These are phyloP conservation scores for Entomortierella lignicola DNA, from an alignment of 192 early-diverging fungal genomes.

Conservation along the genomic window DNA sequence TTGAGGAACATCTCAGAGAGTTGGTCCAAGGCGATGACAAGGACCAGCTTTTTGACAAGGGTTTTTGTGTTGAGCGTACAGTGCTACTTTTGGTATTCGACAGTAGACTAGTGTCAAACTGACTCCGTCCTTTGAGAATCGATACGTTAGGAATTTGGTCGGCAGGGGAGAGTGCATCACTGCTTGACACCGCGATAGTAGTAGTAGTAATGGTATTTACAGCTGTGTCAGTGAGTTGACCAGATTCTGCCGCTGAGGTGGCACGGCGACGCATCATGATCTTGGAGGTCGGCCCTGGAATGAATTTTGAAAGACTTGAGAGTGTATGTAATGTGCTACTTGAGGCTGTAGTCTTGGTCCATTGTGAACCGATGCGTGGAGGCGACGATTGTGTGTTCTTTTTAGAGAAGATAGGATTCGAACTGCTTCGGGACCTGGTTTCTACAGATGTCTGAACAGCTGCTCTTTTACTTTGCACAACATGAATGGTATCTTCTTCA, in stretches of 20 bases:
- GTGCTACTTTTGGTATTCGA: neutral
- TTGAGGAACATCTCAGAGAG: neutral
- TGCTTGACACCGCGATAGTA: constrained; percentile 1
- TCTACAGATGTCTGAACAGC: neutral
- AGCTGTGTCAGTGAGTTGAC: constrained; percentile 2
- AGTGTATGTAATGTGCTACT: constrained; percentile 2
- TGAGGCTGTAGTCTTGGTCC: neutral
- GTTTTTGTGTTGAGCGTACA: constrained; percentile 2
- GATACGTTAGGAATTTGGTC: neutral
- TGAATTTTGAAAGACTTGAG: constrained; percentile 33
- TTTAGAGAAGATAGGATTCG: too few species aligned
- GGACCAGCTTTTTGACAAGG: constrained; percentile 19
- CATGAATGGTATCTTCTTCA: constrained; percentile 8
- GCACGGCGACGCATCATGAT: constrained; percentile 27
- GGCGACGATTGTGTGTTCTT: neutral
- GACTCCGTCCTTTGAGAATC: constrained; percentile 21
- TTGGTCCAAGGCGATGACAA: constrained; percentile 32
- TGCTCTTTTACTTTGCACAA: neutral
- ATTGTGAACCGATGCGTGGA: neutral
- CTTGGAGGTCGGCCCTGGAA: constrained; percentile 10
- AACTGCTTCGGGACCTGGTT: too few species aligned
- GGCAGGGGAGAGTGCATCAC: neutral
- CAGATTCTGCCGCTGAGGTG: too few species aligned
- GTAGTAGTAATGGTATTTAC: neutral
- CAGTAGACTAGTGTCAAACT: constrained; percentile 18